Evolutionary conservation across 345 rosid genomes (phyloP).

Genomic region (Brassica carinata): DNA sequence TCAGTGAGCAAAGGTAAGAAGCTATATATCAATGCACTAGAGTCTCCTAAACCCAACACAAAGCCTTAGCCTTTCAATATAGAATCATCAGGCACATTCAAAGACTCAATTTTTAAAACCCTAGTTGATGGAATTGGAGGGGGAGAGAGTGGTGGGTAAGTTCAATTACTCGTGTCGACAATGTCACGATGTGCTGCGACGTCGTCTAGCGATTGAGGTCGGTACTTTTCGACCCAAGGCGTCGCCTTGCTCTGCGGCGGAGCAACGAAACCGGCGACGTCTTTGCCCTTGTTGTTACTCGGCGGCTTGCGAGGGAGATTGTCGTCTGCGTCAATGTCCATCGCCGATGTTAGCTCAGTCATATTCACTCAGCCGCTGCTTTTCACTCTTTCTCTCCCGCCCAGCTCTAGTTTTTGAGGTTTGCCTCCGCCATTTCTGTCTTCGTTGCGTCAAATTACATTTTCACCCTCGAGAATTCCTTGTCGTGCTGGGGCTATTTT

Average conservation of each 20-base stretch:
- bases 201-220: conserved; percentile 91
- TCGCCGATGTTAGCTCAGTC: conserved; percentile 57
- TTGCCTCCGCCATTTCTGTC: conserved; percentile 17
- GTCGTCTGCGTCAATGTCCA: conserved; percentile 76
- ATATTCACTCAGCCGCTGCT: conserved; percentile 30
- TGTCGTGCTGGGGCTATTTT: neutral
- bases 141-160: neutral
- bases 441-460: neutral
- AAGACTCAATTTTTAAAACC: conserved; percentile 14
- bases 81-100: neutral
- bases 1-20: neutral
- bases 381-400: conserved; percentile 30
- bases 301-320: conserved; percentile 41
- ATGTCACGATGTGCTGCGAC: conserved; percentile 99
- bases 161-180: conserved; percentile 79
- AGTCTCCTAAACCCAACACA: neutral
- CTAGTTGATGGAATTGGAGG: conserved; percentile 15
- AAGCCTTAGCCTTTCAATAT: neutral
- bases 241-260: conserved; percentile 55
- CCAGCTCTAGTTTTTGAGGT: conserved; percentile 31
- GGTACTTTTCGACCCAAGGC: conserved; percentile 98
- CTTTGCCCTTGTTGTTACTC: conserved; percentile 55
- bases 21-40: neutral
- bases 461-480: conserved; percentile 23
- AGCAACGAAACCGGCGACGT: conserved; percentile 43